Conservation (phyloP, 2,329 filamentous ascomycete genomes). For the Ustilaginoidea virens region DNA sequence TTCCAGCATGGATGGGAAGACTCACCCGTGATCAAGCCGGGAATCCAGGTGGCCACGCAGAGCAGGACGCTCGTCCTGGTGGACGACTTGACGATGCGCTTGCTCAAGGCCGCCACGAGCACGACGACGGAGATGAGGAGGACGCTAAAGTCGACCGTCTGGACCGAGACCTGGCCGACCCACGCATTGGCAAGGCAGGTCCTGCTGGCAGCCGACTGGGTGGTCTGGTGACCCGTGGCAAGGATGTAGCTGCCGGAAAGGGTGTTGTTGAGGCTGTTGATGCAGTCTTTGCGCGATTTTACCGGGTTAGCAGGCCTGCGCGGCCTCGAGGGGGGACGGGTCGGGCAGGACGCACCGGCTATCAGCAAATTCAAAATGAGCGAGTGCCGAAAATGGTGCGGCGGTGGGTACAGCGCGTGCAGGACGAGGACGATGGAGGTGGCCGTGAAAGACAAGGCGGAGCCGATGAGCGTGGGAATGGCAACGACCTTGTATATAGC, state of each 20-base stretch:
- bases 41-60: conserved; percentile 23
- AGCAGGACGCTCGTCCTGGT: conserved; percentile 15
- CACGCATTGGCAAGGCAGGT: conserved; percentile 26
- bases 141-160: conserved; percentile 26
- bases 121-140: conserved; percentile 28
- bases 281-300: conserved; percentile 16
- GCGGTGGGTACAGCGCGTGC: conserved; percentile 4
- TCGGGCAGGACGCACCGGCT: conserved; percentile 5
- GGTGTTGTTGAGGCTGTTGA: conserved; percentile 26
- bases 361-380: conserved; percentile 7
- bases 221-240: conserved; percentile 12
- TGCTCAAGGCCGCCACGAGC: conserved; percentile 21
- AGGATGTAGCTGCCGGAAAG: conserved; percentile 23
- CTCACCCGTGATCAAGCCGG: conserved; percentile 23
- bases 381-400: conserved; percentile 7
- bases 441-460: conserved; percentile 5
- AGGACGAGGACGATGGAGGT: conserved; percentile 1
- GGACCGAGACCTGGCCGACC: conserved; percentile 28
- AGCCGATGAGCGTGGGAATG: conserved; percentile 3
- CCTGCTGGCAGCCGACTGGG: conserved; percentile 6
- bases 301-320: not conserved
- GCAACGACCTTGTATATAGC: not conserved
- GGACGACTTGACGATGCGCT: conserved; percentile 16
- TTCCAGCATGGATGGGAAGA: too few relatives aligned
- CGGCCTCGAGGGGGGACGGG: too few relatives aligned